phyloP scores from a whole-genome alignment of 139 green algal species.

The Chlorella sp. region DNA sequence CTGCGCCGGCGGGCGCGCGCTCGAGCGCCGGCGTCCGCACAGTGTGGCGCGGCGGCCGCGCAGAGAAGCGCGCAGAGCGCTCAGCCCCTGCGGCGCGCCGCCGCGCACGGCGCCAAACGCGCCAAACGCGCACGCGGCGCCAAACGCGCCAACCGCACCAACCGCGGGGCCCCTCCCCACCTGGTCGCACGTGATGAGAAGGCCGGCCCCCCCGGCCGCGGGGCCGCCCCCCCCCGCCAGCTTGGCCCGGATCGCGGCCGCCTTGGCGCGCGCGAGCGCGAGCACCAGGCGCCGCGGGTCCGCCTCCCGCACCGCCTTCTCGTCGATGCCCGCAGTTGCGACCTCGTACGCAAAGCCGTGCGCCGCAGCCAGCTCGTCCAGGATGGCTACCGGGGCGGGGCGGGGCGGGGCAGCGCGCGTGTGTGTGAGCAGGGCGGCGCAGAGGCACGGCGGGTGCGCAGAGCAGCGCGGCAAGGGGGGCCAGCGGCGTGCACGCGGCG shows the following conservation, averaged over 20 bases:
- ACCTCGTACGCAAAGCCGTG: slow-evolving; percentile 56
- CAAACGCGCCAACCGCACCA: no score
- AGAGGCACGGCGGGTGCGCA: no score
- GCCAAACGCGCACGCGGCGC: no score
- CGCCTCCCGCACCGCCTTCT: slow-evolving; percentile 70
- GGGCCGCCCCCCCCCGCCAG: slow-evolving; percentile 4
- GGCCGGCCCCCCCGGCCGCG: background rate
- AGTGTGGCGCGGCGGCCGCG: no score
- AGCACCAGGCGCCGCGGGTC: slow-evolving; percentile 67
- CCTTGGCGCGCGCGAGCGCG: slow-evolving; percentile 73
- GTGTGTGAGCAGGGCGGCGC: background rate
- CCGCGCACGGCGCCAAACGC: no score
- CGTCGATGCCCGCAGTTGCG: slow-evolving; percentile 79
- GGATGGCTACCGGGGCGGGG: slow-evolving; percentile 23
- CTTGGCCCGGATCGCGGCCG: slow-evolving; percentile 59
- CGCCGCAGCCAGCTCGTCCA: slow-evolving; percentile 49
- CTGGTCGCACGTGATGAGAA: slow-evolving; percentile 78
- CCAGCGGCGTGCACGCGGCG: background rate
- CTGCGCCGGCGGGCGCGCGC: slow-evolving; percentile 38
- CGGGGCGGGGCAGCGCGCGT: background rate
- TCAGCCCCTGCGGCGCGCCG: no score
- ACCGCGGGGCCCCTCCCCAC: no score
- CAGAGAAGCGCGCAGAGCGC: no score
- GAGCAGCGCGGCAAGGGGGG: no score
- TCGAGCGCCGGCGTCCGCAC: no score